Base-by-base conservation (phyloP, 2,329 filamentous ascomycete genomes). In the Ophiosphaerella herpotricha region DNA sequence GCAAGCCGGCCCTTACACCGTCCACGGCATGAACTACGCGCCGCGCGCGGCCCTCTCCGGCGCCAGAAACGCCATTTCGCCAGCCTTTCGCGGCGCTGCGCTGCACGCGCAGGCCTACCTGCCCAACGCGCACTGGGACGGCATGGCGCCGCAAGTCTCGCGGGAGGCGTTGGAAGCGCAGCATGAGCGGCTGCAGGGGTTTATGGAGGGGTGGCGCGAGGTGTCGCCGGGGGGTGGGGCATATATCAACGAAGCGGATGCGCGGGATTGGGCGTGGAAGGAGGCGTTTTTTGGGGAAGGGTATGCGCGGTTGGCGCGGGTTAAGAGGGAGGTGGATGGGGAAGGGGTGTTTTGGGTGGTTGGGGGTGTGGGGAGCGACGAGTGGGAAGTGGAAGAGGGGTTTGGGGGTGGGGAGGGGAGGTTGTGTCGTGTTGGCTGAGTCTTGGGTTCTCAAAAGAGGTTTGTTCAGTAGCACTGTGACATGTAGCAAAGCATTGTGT, bases 211-310 rank as follows among this genome's bases (percentile, higher is more conserved):
- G 8, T 68, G 62, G 62, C 37, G 63, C 3, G 61, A 64, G 49
- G 50, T 64, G 7, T 60, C 60, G 2, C 56, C 55, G 0, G 58
- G 54, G 6, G 46, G 51, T 31, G 63, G 65, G 35, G 56, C 53
- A 43, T 68, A 68, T 54, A 55, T 64, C 33, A 67, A 67, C 42
- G 67, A 68, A 23, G 64, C 63, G 9, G 64, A 68, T 55, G 60
- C 60, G 49, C 63, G 65, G 56, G 63, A 64, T 39, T 52, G 54
- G 50, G 47, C 49, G 23, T 70, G 58, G 57, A 60, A 63, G 44
- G 26, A 54, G 0, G 56, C 50, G 4, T 68, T 66, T 37, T 71
- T 51, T 37, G 66, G 67, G 24, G 29, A 11, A 1, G 61, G 68
- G 43, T 70, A 69, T 51, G 50, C 26, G 34, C 34, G 54, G 26